Percentiles rank a stretch among this genome's conserved stretches.
phyloP scores from a whole-genome alignment of 345 rosid genomes.

The Angophora floribunda region DNA sequence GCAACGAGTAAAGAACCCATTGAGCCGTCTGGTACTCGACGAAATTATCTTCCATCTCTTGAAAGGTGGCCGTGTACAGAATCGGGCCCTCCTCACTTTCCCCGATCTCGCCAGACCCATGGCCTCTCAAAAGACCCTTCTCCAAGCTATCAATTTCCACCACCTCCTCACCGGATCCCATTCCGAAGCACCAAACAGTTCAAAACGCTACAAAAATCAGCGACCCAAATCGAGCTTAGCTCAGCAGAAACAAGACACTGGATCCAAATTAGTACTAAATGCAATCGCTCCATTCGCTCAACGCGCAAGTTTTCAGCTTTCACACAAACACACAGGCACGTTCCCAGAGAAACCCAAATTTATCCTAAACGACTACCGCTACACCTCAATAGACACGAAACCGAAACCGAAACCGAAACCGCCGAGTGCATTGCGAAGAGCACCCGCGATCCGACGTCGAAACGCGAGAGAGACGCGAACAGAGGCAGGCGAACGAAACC shows the following conservation, averaged over 20 bases:
- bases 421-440: not conserved
- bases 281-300: not conserved
- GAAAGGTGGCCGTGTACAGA: constrained; percentile 43
- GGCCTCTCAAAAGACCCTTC: constrained; percentile 27
- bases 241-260: not conserved
- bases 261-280: not conserved
- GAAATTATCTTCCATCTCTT: constrained; percentile 44
- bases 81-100: constrained; percentile 27
- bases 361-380: not conserved
- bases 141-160: constrained; percentile 50
- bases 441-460: not conserved
- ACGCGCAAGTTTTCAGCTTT: not conserved
- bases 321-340: not conserved
- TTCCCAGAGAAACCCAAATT: not conserved
- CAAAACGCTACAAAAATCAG: not conserved
- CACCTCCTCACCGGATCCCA: constrained; percentile 38
- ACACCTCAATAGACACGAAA: not conserved
- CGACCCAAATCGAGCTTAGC: not conserved
- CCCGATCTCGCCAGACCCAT: not conserved
- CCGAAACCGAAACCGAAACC: not conserved
- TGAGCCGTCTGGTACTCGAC: constrained; percentile 41
- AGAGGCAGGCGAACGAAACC: not conserved
- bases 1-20: constrained; percentile 56
- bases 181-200: not conserved
- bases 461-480: not conserved